Conservation (phyloP, 140 eudicot species). For the Senecio squalidus region DNA sequence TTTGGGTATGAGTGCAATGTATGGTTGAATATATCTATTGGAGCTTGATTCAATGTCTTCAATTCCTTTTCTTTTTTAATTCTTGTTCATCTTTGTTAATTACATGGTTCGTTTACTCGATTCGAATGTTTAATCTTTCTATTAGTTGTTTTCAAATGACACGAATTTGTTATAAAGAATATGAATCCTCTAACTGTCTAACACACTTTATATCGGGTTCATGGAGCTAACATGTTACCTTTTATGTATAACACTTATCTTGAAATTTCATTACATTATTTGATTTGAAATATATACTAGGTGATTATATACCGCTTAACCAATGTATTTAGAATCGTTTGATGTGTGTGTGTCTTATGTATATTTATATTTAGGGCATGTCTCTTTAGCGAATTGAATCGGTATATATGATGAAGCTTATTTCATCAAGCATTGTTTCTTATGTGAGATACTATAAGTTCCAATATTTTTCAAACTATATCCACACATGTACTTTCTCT, state of each 20-base stretch:
- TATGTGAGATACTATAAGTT: slow-evolving; percentile 1
- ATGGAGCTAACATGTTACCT: too few species aligned
- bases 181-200: background rate
- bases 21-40: slow-evolving; percentile 23
- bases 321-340: background rate
- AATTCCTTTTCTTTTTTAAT: background rate
- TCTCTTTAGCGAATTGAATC: background rate
- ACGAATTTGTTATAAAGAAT: background rate
- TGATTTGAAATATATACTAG: background rate
- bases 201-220: too few species aligned
- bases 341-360: background rate
- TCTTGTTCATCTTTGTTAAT: background rate
- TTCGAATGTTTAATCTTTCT: background rate
- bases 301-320: background rate
- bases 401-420: background rate
- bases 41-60: slow-evolving; percentile 19
- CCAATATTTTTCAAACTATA: too few species aligned
- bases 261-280: background rate
- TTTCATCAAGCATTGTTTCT: background rate
- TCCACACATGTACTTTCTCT: background rate
- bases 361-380: background rate
- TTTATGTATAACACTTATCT: too few species aligned
- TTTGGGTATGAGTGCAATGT: slow-evolving; percentile 30
- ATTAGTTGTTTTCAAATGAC: background rate
- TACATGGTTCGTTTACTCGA: background rate